These are phyloP conservation scores for Fusarium scirpi DNA, from an alignment of 2,329 filamentous ascomycete species.

Conservation along the genomic window DNA sequence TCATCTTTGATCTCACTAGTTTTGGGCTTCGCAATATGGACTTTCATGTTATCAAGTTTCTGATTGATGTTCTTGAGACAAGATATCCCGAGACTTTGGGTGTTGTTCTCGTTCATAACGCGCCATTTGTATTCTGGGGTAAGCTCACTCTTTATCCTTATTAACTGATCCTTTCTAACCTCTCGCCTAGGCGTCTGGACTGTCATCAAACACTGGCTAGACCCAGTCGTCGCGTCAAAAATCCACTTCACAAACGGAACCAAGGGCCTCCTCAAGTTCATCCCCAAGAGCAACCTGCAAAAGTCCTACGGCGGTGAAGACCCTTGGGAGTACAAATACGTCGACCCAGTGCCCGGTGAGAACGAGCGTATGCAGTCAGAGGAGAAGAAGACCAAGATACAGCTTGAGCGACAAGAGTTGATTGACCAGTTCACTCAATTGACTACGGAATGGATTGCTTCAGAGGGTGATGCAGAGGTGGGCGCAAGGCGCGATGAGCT, in stretches of 20 bases:
- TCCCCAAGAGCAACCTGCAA: conserved; percentile 65
- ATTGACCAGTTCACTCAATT: conserved; percentile 65
- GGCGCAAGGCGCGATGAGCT: conserved; percentile 58
- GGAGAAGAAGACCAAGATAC: conserved; percentile 59
- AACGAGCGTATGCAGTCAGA: conserved; percentile 59
- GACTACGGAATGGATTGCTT: conserved; percentile 31
- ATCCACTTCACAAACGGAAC: conserved; percentile 75
- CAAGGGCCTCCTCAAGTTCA: conserved; percentile 71
- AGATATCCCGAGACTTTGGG: conserved; percentile 82
- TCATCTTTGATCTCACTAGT: conserved; percentile 79
- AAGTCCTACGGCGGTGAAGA: conserved; percentile 76
- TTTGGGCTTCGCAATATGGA: conserved; percentile 82
- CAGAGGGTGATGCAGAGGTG: neutral
- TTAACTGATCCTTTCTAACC: neutral
- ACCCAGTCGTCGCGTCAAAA: conserved; percentile 79
- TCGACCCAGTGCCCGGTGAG: conserved; percentile 70
- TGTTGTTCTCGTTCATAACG: conserved; percentile 78
- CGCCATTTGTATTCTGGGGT: conserved; percentile 76
- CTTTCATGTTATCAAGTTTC: conserved; percentile 80
- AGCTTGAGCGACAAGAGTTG: conserved; percentile 64
- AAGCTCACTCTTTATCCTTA: neutral
- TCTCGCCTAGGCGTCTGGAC: conserved; percentile 59
- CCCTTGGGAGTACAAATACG: conserved; percentile 73
- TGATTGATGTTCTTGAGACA: conserved; percentile 83
- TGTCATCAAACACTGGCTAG: conserved; percentile 80